Conservation (phyloP, 73 alveolate species). For the Loxodes magnus region DNA sequence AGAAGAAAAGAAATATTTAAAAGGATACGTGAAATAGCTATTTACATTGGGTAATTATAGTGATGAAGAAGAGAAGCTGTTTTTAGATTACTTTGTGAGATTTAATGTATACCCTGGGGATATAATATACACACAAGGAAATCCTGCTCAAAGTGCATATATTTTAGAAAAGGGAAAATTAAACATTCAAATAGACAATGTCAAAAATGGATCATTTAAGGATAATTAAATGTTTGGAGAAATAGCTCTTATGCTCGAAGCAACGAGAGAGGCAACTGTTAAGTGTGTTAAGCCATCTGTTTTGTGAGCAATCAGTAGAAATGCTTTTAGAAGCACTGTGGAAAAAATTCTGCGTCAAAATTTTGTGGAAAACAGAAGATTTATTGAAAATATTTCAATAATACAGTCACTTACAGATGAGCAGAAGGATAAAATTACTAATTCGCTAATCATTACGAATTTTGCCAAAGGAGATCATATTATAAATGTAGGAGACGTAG, state of each 20-base stretch:
- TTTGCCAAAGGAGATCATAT: slow-evolving; percentile 18
- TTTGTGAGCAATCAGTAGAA: background rate
- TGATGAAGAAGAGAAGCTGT: no score
- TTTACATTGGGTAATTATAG: no score
- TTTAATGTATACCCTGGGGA: no score
- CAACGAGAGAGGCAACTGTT: background rate
- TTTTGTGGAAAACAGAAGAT: background rate
- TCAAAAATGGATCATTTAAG: background rate
- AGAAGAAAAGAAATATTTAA: no score
- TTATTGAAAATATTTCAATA: background rate
- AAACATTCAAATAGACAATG: background rate
- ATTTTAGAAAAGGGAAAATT: no score
- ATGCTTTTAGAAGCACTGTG: background rate
- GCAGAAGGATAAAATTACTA: slow-evolving; percentile 5
- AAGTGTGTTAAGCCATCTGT: background rate
- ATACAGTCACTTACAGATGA: background rate
- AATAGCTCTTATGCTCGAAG: background rate
- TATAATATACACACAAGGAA: no score
- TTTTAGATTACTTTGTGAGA: no score
- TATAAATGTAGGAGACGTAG: slow-evolving; percentile 39
- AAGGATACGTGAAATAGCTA: no score
- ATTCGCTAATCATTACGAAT: slow-evolving; percentile 17
- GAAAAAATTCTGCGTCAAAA: background rate
- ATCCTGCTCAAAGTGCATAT: no score
- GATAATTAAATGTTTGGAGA: background rate